Evolutionary conservation across 1,284 basidiomycete species (phyloP).

Genomic region (Heterobasidion irregulare): DNA sequence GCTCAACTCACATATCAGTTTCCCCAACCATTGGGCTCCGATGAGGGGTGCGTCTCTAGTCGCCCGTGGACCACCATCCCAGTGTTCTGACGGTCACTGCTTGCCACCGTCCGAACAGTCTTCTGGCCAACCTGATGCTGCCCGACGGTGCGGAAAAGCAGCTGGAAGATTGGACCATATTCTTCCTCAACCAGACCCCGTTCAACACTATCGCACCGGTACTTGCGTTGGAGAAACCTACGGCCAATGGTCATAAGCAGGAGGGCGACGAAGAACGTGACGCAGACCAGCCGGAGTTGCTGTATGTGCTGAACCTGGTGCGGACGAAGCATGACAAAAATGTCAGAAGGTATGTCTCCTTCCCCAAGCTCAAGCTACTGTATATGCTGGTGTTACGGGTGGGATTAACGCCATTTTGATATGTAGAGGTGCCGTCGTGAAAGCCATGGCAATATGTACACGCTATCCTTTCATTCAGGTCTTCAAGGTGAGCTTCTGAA

Average conservation of each 20-base stretch:
- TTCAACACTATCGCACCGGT: slow-evolving; percentile 81
- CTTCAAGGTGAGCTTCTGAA: slow-evolving; percentile 68
- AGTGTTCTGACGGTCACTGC: slow-evolving; percentile 9
- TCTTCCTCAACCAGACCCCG: slow-evolving; percentile 91
- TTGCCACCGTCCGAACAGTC: slow-evolving; percentile 34
- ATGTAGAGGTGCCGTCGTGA: slow-evolving; percentile 84
- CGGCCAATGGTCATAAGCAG: neutral
- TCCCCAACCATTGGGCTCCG: slow-evolving; percentile 84
- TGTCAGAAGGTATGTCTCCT: slow-evolving; percentile 59
- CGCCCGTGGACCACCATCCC: neutral
- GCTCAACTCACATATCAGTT: slow-evolving; percentile 91
- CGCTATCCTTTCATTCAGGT: slow-evolving; percentile 95
- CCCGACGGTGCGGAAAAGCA: slow-evolving; percentile 96
- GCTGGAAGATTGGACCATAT: slow-evolving; percentile 95
- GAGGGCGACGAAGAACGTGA: slow-evolving; percentile 29
- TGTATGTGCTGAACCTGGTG: slow-evolving; percentile 94
- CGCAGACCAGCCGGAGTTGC: slow-evolving; percentile 47
- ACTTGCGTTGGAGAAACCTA: slow-evolving; percentile 62
- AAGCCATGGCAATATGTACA: slow-evolving; percentile 95
- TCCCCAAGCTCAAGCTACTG: no score
- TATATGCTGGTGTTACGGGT: no score
- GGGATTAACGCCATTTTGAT: neutral
- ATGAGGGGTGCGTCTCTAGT: slow-evolving; percentile 70
- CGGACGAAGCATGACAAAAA: slow-evolving; percentile 90
- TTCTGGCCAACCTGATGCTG: slow-evolving; percentile 95